A percentile compares a stretch with the other conserved stretches of the same genome.
These are phyloP conservation scores for Saccharomycopsis sp. DNA, from an alignment of 805 yeast species.

Conservation along the genomic window DNA sequence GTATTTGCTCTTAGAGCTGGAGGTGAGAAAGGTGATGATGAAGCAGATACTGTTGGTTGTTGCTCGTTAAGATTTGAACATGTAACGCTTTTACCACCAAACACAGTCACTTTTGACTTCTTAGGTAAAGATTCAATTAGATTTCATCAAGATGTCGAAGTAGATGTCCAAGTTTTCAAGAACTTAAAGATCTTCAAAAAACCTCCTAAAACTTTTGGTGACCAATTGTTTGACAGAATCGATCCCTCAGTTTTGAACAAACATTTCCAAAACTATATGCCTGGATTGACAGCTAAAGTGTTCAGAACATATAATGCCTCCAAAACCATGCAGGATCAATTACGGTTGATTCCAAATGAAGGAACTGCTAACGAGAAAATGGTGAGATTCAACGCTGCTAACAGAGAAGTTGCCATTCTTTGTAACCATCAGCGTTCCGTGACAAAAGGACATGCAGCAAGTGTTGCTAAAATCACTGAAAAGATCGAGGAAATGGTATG, in stretches of 20 bases:
- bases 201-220: slow-evolving; percentile 85
- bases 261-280: slow-evolving; percentile 83
- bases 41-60: slow-evolving; percentile 97
- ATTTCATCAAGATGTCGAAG: slow-evolving; percentile 87
- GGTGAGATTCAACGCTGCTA: slow-evolving; percentile 87
- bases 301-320: slow-evolving; percentile 97
- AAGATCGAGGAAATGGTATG: slow-evolving; percentile 75
- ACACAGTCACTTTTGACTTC: slow-evolving; percentile 81
- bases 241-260: slow-evolving; percentile 79
- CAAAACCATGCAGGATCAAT: slow-evolving; percentile 92
- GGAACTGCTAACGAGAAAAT: slow-evolving; percentile 87
- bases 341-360: slow-evolving; percentile 75
- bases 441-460: slow-evolving; percentile 73
- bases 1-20: slow-evolving; percentile 95
- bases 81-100: slow-evolving; percentile 78
- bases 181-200: slow-evolving; percentile 82
- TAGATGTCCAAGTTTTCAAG: slow-evolving; percentile 86
- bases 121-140: slow-evolving; percentile 94
- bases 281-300: slow-evolving; percentile 91
- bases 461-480: slow-evolving; percentile 74
- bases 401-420: slow-evolving; percentile 87
- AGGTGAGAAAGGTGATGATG: slow-evolving; percentile 95
- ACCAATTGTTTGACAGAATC: slow-evolving; percentile 84
- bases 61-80: slow-evolving; percentile 91
- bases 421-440: slow-evolving; percentile 97